A percentile compares a stretch with the other conserved stretches of the same genome.
Evolutionary conservation across 306 rosid genomes (phyloP).

Genomic region (Quercus mongolica): DNA sequence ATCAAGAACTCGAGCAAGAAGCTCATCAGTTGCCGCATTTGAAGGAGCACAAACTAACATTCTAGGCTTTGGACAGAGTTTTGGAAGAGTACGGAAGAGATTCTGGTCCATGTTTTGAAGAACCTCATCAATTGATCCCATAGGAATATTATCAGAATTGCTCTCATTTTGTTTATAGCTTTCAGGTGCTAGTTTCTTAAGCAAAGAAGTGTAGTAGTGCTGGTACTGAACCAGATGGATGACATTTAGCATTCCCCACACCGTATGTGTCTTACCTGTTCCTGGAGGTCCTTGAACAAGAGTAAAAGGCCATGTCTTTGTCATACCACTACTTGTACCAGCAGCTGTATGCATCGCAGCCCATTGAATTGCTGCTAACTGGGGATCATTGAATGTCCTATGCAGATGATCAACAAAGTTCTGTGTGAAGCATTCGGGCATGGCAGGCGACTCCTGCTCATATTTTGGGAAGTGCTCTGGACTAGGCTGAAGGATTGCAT

Average conservation of each 20-base stretch:
- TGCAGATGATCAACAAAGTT: constrained; percentile 80
- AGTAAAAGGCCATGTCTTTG: constrained; percentile 97
- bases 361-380: constrained; percentile 96
- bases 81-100: constrained; percentile 90
- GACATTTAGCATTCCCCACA: constrained; percentile 99
- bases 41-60: constrained; percentile 99
- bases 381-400: constrained; percentile 90
- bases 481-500: constrained; percentile 93
- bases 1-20: constrained; percentile 95
- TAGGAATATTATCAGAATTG: constrained; percentile 57
- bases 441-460: constrained; percentile 86
- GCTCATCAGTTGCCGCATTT: constrained; percentile 99
- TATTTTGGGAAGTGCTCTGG: constrained; percentile 96
- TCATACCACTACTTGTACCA: constrained; percentile 78
- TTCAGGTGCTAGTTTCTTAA: constrained; percentile 95
- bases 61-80: constrained; percentile 94
- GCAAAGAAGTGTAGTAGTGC: constrained; percentile 94
- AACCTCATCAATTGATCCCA: constrained; percentile 95
- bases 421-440: constrained; percentile 96
- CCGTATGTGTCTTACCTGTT: constrained; percentile 98
- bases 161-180: constrained; percentile 92
- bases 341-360: constrained; percentile 99
- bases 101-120: constrained; percentile 97
- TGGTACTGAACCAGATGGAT: constrained; percentile 98
- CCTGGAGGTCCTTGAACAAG: constrained; percentile 99